phyloP scores from a whole-genome alignment of 805 yeast species.

The Saccharomycopsis javanensis region DNA sequence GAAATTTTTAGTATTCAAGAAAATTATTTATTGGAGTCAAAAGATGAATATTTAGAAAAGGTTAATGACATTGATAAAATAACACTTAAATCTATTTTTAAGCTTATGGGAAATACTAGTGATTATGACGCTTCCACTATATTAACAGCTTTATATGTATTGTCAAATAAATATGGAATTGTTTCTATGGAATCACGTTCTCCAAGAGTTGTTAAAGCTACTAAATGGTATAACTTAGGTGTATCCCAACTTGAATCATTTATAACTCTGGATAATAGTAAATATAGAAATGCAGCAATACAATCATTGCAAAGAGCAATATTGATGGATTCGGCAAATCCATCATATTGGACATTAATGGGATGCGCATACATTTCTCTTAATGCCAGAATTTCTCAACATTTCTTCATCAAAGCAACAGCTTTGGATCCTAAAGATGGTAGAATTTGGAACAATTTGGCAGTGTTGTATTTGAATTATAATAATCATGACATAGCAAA shows the following conservation, averaged over 20 bases:
- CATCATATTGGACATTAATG: constrained; percentile 71
- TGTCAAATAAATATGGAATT: constrained; percentile 39
- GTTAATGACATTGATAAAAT: constrained; percentile 18
- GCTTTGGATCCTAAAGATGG: constrained; percentile 60
- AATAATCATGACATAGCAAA: constrained; percentile 66
- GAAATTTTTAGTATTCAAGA: constrained; percentile 18
- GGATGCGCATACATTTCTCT: constrained; percentile 63
- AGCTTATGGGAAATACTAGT: neutral
- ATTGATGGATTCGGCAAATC: constrained; percentile 56
- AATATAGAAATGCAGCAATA: constrained; percentile 43
- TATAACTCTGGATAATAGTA: constrained; percentile 21
- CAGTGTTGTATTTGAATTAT: constrained; percentile 58
- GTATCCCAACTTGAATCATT: constrained; percentile 45
- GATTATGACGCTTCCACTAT: neutral
- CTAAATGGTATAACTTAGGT: constrained; percentile 62
- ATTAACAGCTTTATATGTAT: constrained; percentile 28
- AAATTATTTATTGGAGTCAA: neutral
- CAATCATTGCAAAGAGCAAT: constrained; percentile 55
- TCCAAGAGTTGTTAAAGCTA: constrained; percentile 44
- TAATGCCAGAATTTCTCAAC: constrained; percentile 76
- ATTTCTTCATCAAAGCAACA: constrained; percentile 79
- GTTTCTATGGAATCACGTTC: constrained; percentile 22
- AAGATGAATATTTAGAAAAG: constrained; percentile 20
- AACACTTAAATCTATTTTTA: neutral
- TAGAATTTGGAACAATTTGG: constrained; percentile 71